Evolutionary conservation across 2,329 filamentous ascomycete species (phyloP).

Genomic region (Stagonosporopsis cucurbitacearum): DNA sequence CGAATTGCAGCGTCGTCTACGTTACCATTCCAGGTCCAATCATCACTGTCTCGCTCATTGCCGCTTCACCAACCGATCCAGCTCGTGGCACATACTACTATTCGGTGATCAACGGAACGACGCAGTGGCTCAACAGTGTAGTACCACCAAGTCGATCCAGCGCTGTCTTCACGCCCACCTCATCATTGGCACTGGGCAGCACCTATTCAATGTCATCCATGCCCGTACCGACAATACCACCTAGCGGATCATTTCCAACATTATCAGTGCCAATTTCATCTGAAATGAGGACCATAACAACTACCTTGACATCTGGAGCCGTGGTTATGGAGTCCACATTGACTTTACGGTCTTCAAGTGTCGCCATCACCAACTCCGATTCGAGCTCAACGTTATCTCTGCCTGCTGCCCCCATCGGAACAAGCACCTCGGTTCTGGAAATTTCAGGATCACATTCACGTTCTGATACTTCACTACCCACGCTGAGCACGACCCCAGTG

Average conservation of each 20-base stretch:
- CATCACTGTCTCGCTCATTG: conserved; percentile 43
- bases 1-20: conserved; percentile 42
- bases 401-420: too few relatives aligned
- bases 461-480: neutral
- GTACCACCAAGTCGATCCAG: conserved; percentile 35
- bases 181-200: neutral
- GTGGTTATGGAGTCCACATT: neutral
- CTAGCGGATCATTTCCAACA: neutral
- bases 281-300: neutral
- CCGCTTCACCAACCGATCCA: conserved; percentile 30
- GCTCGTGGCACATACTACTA: conserved; percentile 44
- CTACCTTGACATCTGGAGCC: neutral
- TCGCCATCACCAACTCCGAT: neutral
- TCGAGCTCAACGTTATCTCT: neutral
- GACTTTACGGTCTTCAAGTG: neutral
- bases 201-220: conserved; percentile 1
- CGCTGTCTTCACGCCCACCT: conserved; percentile 14
- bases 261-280: neutral
- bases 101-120: conserved; percentile 42
- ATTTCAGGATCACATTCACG: neutral
- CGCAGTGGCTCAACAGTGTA: conserved; percentile 40
- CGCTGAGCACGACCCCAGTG: too few relatives aligned
- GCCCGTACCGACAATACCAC: neutral
- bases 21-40: conserved; percentile 41
- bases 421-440: neutral